Evolutionary conservation across 192 early-diverging fungal genomes (phyloP).

Genomic region (Rhizophagus sp.): DNA sequence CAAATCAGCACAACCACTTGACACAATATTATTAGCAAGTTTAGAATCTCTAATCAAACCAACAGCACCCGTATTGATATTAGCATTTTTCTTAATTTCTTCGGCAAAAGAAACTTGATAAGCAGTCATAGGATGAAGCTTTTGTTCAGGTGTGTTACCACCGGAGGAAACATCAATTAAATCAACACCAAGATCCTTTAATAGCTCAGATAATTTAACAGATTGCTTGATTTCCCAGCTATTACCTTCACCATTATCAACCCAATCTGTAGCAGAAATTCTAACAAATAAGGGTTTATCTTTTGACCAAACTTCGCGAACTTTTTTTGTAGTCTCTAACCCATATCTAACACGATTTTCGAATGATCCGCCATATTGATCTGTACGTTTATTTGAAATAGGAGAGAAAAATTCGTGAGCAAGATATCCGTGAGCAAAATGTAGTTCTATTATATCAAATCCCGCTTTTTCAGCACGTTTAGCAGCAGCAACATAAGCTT

Average conservation of each 20-base stretch:
- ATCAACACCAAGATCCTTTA: slow-evolving; percentile 75
- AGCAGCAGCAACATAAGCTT: slow-evolving; percentile 67
- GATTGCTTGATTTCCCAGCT: slow-evolving; percentile 78
- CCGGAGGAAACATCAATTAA: slow-evolving; percentile 83
- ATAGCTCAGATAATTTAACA: slow-evolving; percentile 55
- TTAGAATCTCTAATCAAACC: slow-evolving; percentile 66
- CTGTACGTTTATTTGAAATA: slow-evolving; percentile 82
- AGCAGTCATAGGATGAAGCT: slow-evolving; percentile 46
- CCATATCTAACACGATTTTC: slow-evolving; percentile 84
- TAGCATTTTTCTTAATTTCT: slow-evolving; percentile 57
- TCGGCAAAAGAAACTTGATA: slow-evolving; percentile 78
- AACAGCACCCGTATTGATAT: slow-evolving; percentile 64
- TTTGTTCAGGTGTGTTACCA: slow-evolving; percentile 61
- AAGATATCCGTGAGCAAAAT: slow-evolving; percentile 91
- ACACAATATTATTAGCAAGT: slow-evolving; percentile 72
- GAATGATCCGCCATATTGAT: slow-evolving; percentile 88
- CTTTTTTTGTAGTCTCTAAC: slow-evolving; percentile 63
- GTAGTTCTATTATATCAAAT: slow-evolving; percentile 90
- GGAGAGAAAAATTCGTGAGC: slow-evolving; percentile 79
- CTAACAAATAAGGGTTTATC: slow-evolving; percentile 86
- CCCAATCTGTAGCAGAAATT: slow-evolving; percentile 76
- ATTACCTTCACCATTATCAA: slow-evolving; percentile 44
- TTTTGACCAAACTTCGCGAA: slow-evolving; percentile 73
- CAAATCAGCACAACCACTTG: slow-evolving; percentile 66
- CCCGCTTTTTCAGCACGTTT: slow-evolving; percentile 74